These are phyloP conservation scores for Lasiosphaeria ovina DNA, from an alignment of 495 filamentous ascomycete genomes.

Conservation along the genomic window DNA sequence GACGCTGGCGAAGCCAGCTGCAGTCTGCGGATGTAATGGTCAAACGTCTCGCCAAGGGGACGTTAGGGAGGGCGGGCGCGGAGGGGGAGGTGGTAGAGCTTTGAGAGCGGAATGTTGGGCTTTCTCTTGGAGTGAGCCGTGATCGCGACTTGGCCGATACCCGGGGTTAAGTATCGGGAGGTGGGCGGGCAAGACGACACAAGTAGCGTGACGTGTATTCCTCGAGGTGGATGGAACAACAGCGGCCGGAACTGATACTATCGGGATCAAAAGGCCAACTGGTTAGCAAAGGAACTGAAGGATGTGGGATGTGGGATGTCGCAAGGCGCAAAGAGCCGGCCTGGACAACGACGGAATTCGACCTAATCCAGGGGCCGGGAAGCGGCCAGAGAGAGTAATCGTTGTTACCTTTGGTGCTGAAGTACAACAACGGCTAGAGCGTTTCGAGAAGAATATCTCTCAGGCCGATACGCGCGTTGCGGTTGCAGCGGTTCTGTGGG, in stretches of 20 bases:
- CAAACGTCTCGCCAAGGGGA: constrained; percentile 55
- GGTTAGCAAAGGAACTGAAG: constrained; percentile 13
- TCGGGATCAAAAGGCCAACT: constrained; percentile 66
- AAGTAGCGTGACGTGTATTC: constrained; percentile 11
- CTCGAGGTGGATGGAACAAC: constrained; percentile 11
- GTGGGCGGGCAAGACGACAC: constrained; percentile 13
- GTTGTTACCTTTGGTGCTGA: no score
- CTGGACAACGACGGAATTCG: constrained; percentile 84
- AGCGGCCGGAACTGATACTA: constrained; percentile 59
- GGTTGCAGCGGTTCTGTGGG: no score
- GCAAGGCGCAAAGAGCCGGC: constrained; percentile 78
- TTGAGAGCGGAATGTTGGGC: constrained; percentile 84
- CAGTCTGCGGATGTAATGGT: constrained; percentile 36
- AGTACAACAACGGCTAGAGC: no score
- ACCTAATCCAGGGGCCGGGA: no score
- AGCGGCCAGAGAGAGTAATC: no score
- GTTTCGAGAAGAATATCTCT: no score
- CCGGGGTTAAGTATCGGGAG: constrained; percentile 71
- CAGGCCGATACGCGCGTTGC: no score
- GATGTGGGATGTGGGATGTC: not conserved
- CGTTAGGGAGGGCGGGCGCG: constrained; percentile 89
- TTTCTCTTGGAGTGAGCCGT: constrained; percentile 55
- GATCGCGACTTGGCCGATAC: constrained; percentile 84
- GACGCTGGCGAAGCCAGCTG: constrained; percentile 60
- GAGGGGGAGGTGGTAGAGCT: constrained; percentile 76